phyloP scores from a whole-genome alignment of 1,139 yeast species.

The Candida frijolesensis region DNA sequence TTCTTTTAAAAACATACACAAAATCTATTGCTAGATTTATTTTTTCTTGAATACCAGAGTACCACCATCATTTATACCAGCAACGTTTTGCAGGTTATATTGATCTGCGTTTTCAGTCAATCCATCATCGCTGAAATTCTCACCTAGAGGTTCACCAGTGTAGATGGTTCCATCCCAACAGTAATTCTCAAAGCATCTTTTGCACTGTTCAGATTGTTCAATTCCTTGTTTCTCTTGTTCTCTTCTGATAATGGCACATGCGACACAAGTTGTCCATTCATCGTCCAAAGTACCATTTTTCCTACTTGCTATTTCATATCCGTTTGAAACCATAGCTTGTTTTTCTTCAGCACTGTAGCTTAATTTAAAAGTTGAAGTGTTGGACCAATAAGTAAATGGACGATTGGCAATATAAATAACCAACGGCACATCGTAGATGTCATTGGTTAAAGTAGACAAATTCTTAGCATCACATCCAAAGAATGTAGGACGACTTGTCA shows the following conservation, averaged over 20 bases:
- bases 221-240: slow-evolving; percentile 40
- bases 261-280: slow-evolving; percentile 44
- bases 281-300: slow-evolving; percentile 37
- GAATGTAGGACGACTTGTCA: slow-evolving; percentile 46
- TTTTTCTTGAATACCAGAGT: slow-evolving; percentile 3
- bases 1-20: too few species aligned
- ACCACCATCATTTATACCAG: slow-evolving; percentile 15
- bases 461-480: slow-evolving; percentile 48
- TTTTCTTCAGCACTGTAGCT: slow-evolving; percentile 37
- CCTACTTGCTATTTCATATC: slow-evolving; percentile 36
- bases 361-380: slow-evolving; percentile 39
- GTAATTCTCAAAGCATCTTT: slow-evolving; percentile 38
- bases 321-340: slow-evolving; percentile 40
- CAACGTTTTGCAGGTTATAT: slow-evolving; percentile 14
- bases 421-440: slow-evolving; percentile 39
- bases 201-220: slow-evolving; percentile 41
- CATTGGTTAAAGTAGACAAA: slow-evolving; percentile 35
- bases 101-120: slow-evolving; percentile 11
- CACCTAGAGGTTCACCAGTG: slow-evolving; percentile 18
- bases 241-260: slow-evolving; percentile 46
- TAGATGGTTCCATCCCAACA: slow-evolving; percentile 42
- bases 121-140: slow-evolving; percentile 45
- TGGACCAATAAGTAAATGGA: slow-evolving; percentile 40
- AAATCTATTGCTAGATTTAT: background rate
- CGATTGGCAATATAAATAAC: slow-evolving; percentile 44